Conservation (phyloP, 1,284 basidiomycete genomes). For the Marasmius fiardii region DNA sequence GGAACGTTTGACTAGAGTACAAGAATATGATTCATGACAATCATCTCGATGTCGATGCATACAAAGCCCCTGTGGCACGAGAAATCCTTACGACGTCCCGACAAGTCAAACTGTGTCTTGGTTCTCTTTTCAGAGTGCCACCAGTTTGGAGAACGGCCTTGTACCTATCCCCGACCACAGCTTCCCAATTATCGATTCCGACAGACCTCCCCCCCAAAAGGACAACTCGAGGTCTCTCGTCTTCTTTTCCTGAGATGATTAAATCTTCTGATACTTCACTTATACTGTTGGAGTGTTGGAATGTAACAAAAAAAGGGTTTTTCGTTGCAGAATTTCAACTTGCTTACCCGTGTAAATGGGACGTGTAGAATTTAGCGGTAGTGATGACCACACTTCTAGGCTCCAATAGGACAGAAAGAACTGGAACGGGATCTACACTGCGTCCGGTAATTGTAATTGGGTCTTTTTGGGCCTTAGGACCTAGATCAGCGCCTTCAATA, state of each 20-base stretch:
- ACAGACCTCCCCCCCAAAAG: slow-evolving; percentile 20
- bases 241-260: not conserved
- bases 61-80: not conserved
- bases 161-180: slow-evolving; percentile 39
- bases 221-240: not conserved
- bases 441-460: too few species aligned
- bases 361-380: slow-evolving; percentile 61
- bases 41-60: too few species aligned
- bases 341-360: slow-evolving; percentile 65
- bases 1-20: too few species aligned
- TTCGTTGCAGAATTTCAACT: too few species aligned
- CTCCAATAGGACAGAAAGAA: slow-evolving; percentile 76
- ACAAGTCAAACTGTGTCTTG: slow-evolving; percentile 84
- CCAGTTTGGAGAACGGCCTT: slow-evolving; percentile 39
- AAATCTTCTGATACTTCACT: not conserved
- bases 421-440: slow-evolving; percentile 59
- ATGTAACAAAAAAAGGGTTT: too few species aligned
- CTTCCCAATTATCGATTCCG: slow-evolving; percentile 53
- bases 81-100: slow-evolving; percentile 73
- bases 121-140: slow-evolving; percentile 50
- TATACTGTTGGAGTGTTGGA: not conserved
- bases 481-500: too few species aligned
- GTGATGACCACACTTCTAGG: slow-evolving; percentile 81
- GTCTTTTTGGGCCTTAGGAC: too few species aligned
- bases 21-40: too few species aligned